Percentiles rank a stretch among this genome's conserved stretches.
Evolutionary conservation across 2,329 filamentous ascomycete species (phyloP).

Genomic region (Atkinsonella hypoxylon): DNA sequence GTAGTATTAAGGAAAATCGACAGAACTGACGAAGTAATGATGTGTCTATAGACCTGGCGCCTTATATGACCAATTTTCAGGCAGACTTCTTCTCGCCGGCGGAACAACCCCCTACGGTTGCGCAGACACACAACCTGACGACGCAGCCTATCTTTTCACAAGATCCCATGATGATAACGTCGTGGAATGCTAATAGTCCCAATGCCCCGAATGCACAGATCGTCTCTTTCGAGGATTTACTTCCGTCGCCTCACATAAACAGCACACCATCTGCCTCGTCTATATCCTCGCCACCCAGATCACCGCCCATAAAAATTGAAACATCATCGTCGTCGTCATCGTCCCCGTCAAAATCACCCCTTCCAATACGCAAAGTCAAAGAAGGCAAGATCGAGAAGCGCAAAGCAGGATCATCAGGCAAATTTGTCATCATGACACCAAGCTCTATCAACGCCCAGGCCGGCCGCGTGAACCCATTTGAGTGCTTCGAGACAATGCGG

Average conservation of each 20-base stretch:
- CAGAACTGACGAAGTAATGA: background rate
- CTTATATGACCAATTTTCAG: constrained; percentile 22
- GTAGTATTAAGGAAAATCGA: background rate
- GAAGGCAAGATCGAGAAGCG: constrained; percentile 23
- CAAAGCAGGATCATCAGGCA: constrained; percentile 21
- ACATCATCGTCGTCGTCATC: background rate
- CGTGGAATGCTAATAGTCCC: constrained; percentile 30
- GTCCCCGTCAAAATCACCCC: constrained; percentile 15
- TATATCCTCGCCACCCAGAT: constrained; percentile 17
- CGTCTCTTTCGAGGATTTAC: constrained; percentile 28
- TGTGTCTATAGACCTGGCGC: constrained; percentile 14
- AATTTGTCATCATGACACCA: constrained; percentile 45
- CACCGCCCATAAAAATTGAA: constrained; percentile 18
- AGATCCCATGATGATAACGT: constrained; percentile 18
- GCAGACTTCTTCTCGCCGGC: constrained; percentile 16
- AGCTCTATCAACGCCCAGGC: constrained; percentile 39
- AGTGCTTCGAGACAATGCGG: constrained; percentile 42
- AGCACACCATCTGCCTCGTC: constrained; percentile 12
- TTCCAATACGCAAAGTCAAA: constrained; percentile 30
- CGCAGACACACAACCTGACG: constrained; percentile 18
- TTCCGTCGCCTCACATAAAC: constrained; percentile 18
- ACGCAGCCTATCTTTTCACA: constrained; percentile 27
- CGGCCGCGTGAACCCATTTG: constrained; percentile 38
- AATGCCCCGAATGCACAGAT: constrained; percentile 18
- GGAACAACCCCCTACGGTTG: constrained; percentile 11